Evolutionary conservation across 2,329 filamentous ascomycete species (phyloP), one percentile per base, ranked within the genome.

Genomic region (Hypoxylon sp.): DNA sequence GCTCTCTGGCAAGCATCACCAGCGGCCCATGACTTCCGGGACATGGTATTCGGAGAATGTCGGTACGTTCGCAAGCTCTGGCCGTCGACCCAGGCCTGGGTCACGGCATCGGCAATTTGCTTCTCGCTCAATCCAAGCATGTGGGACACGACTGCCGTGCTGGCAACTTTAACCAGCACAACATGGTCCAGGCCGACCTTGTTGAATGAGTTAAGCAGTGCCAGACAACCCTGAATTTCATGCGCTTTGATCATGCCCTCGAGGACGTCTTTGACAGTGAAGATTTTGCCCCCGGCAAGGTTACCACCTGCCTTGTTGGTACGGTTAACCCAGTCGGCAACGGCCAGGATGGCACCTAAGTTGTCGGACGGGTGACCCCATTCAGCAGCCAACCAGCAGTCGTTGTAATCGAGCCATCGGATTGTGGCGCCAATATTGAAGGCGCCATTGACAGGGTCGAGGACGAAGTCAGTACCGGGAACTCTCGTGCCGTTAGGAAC

Each of bases 401-500:
- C 96, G 82, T 99, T 99, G 89, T 98, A 99, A 85, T 99, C 96
- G 77, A 99, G 89, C 96, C 96, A 99, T 79, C 96, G 89, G 84
- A 99, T 97, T 91, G 97, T 97, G 77, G 96, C 92, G 76, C 96
- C 96, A 76, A 99, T 98, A 87, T 98, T 98, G 89, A 99, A 98
- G 71, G 96, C 96, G 70, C 91, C 96, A 76, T 95, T 95, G 79
- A 98, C 90, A 41, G 96, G 96, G 80, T 98, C 96, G 74, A 99
- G 90, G 83, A 97, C 91, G 84, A 95, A 98, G 73, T 92, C 89
- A 32, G 96, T 98, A 72, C 96, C 96, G 43, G 93, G 93, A 48
- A 99, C 93, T 79, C 90, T 93, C 76, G 93, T 91, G 73, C 96
- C 96, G 79, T 97, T 94, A 79, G 96, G 95, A 60, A 98, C 95